These are phyloP conservation scores for Clonostachys rhizophaga DNA, from an alignment of 2,329 filamentous ascomycete genomes.

Conservation along the genomic window DNA sequence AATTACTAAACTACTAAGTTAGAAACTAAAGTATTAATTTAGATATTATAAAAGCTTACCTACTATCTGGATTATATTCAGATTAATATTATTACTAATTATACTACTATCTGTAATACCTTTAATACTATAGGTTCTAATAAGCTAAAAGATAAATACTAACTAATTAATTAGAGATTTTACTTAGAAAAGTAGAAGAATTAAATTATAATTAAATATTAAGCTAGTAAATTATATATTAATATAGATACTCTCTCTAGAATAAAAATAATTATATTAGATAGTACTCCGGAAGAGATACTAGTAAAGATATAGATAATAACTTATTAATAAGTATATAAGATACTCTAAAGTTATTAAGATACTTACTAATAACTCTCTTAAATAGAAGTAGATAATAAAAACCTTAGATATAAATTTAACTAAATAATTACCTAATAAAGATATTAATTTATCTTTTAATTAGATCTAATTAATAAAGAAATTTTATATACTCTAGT, in stretches of 20 bases:
- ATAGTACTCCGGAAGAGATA: too few relatives aligned
- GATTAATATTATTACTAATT: not conserved
- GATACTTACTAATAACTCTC: too few relatives aligned
- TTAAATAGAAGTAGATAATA: too few relatives aligned
- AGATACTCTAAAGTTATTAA: too few relatives aligned
- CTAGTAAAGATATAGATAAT: too few relatives aligned
- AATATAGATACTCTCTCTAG: conserved; percentile 28
- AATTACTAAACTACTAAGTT: not conserved
- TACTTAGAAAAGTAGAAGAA: not conserved
- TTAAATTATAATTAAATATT: not conserved
- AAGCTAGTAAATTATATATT: conserved; percentile 17
- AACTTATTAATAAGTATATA: too few relatives aligned
- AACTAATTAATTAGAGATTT: not conserved
- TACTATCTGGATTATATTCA: not conserved
- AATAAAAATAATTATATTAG: too few relatives aligned
- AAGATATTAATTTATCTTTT: not conserved
- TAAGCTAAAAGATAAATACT: too few relatives aligned
- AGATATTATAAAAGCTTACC: not conserved
- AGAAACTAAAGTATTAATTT: not conserved
- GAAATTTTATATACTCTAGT: too few relatives aligned
- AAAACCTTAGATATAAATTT: not conserved
- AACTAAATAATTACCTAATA: not conserved
- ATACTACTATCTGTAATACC: not conserved
- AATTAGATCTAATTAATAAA: not conserved
- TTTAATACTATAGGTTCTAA: not conserved